Base-by-base conservation (phyloP, 495 filamentous ascomycete genomes). In the Neurospora sp. region DNA sequence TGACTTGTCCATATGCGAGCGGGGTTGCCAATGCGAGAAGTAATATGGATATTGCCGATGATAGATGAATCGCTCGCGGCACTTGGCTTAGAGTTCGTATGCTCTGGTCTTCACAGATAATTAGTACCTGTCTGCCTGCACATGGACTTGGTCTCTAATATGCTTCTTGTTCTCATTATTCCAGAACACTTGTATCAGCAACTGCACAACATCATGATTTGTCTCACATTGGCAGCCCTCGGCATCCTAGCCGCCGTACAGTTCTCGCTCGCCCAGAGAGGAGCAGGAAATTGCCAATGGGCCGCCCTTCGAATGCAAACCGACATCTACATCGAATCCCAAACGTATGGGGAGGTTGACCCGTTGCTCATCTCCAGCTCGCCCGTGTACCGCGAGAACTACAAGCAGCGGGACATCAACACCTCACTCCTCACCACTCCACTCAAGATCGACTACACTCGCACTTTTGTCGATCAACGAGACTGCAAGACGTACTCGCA, bases 401-500 rank as follows among this genome's bases (percentile, higher is more conserved):
- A 83, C 79, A 83, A 83, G 73, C 73, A 78, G 5, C 74, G 79
- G 3, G 72, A 81, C 59, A 79, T 85, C 70, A 72, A 68, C 20
- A 79, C 76, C 38, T 81, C 82, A 18, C 79, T 88, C 75, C 77
- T 88, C 53, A 73, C 80, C 7, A 76, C 81, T 18, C 79, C 85
- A 5, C 75, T 87, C 68, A 82, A 79, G 70, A 81, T 88, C 71
- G 83, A 82, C 79, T 82, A 84, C 78, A 83, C 81, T 79, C 83
- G 83, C 72, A 84, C 79, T 73, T 79, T 83, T 59, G 79, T 82
- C 79, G 86, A 88, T 77, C 83, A 81, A 44, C 79, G 76, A 9
- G 76, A 78, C 66, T 88, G 85, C 79, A 82, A 84, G 9, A 84
- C 84, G 69, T 86, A 82, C 79, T 83, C 81, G 48, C 85, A 88